Base-by-base conservation (phyloP, 768 basidiomycete species). In the Mycena haematopus region DNA sequence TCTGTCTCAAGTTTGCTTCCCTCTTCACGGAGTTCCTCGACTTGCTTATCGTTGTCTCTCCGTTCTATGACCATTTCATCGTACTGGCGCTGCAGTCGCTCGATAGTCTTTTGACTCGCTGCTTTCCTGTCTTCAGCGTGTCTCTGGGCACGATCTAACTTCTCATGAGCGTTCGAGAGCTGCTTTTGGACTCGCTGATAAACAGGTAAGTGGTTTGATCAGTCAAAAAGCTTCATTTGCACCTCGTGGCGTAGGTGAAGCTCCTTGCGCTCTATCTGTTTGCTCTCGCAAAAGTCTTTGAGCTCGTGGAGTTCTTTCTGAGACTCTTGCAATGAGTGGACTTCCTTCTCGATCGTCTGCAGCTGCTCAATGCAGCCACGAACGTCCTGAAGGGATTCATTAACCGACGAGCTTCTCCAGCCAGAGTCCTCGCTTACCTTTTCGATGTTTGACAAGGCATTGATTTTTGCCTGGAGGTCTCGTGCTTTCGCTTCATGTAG, bases 61-160 rank as follows among this genome's bases (percentile, higher is more conserved):
- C 93, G 80, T 70, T 92, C 92, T 17, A 85, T 67, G 19, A 82
- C 84, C 90, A 93, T 93, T 65, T 88, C 82, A 49, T 90, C 86
- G 71, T 92, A 93, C 75, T 95, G 91, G 38, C 77, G 81, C 71
- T 93, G 87, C 21, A 96, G 79, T 14, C 86, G 83, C 53, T 90
- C 88, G 58, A 95, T 88, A 8, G 87, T 89, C 62, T 85, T 81
- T 64, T 89, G 87, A 68, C 86, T 89, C n/a, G 87, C 83, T 14
- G 80, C 69, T 58, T 89, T 87, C 73, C 91, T 91, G 59, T 95
- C 93, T 73, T 92, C 90, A 7, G 89, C 88, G 65, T 91, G 89
- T 63, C 84, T 82, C 70, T 92, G 88, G 0, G 91, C 89, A 27
- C 92, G 85, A 58, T 90, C 86, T 10, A 95, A 82, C 74, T 93